phyloP scores from a whole-genome alignment of 208 protist species.

The Tetramitus jugosus region DNA sequence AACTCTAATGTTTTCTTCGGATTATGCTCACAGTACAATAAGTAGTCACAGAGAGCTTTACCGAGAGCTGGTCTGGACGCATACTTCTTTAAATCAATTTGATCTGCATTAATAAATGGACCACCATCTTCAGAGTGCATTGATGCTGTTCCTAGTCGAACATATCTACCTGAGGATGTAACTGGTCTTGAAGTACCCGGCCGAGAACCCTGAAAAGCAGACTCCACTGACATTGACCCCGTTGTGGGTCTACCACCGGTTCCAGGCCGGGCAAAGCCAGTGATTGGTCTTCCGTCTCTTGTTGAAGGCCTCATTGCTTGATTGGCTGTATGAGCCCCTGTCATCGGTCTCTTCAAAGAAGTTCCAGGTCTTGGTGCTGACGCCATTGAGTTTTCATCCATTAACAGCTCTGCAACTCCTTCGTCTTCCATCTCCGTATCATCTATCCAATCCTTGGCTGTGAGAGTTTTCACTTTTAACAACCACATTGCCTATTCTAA shows the following conservation, averaged over 20 bases:
- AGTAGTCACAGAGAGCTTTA: slow-evolving; percentile 84
- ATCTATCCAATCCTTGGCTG: slow-evolving; percentile 79
- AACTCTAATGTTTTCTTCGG: slow-evolving; percentile 78
- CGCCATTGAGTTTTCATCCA: slow-evolving; percentile 76
- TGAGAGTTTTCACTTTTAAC: slow-evolving; percentile 75
- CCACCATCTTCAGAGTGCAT: slow-evolving; percentile 56
- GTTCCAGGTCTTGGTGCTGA: slow-evolving; percentile 65
- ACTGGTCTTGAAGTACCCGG: slow-evolving; percentile 51
- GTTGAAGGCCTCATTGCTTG: slow-evolving; percentile 42
- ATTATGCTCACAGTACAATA: slow-evolving; percentile 82
- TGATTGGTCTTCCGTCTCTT: slow-evolving; percentile 36
- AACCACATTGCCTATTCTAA: slow-evolving; percentile 67
- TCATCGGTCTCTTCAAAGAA: slow-evolving; percentile 55
- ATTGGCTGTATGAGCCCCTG: slow-evolving; percentile 35
- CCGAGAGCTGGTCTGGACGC: slow-evolving; percentile 70
- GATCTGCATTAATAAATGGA: slow-evolving; percentile 67
- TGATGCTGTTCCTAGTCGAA: slow-evolving; percentile 83
- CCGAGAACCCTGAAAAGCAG: slow-evolving; percentile 40
- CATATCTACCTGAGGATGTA: slow-evolving; percentile 71
- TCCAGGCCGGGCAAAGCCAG: slow-evolving; percentile 61
- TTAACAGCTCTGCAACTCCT: slow-evolving; percentile 74
- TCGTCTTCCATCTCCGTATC: slow-evolving; percentile 88
- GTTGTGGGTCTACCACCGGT: slow-evolving; percentile 44
- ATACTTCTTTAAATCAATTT: slow-evolving; percentile 76
- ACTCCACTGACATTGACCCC: slow-evolving; percentile 18